A percentile compares a stretch with the other conserved stretches of the same genome.
Conservation (phyloP, 2,329 filamentous ascomycete species). For the Xylaria sp. region DNA sequence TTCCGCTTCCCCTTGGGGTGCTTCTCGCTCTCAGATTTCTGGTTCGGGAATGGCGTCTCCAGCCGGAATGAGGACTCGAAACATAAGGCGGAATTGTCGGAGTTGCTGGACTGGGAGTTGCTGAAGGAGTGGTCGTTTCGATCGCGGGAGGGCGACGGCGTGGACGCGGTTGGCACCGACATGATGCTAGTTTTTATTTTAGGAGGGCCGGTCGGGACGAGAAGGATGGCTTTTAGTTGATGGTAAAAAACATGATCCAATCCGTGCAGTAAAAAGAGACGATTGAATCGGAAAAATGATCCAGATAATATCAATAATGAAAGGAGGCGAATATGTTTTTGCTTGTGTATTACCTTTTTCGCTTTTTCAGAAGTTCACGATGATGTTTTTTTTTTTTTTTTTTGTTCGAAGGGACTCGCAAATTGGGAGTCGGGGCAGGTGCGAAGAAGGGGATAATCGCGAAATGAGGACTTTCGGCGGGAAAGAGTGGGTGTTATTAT, state of each 20-base stretch:
- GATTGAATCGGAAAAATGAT: no score
- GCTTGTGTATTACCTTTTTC: no score
- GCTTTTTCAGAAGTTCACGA: background rate
- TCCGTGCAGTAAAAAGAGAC: no score
- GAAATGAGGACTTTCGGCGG: conserved; percentile 7
- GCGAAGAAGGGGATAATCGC: conserved; percentile 7
- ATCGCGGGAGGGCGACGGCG: conserved; percentile 22
- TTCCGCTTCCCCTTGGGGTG: conserved; percentile 59
- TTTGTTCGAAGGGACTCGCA: background rate
- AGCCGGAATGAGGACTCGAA: conserved; percentile 34
- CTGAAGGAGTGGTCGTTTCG: conserved; percentile 25
- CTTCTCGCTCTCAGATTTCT: conserved; percentile 32
- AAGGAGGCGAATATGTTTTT: background rate
- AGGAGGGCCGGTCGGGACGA: background rate
- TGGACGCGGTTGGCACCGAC: conserved; percentile 28
- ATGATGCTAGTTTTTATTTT: conserved; percentile 12
- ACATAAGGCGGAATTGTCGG: conserved; percentile 30
- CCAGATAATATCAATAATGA: conserved; percentile 21
- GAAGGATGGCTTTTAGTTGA: conserved; percentile 19
- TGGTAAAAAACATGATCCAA: no score
- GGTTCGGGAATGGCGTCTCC: conserved; percentile 28
- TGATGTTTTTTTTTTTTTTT: no score
- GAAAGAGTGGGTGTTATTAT: conserved; percentile 24
- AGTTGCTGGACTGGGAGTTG: conserved; percentile 28
- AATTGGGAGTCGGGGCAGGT: background rate